Evolutionary conservation across 768 basidiomycete genomes (phyloP).

Genomic region (Agrocybe pediades): DNA sequence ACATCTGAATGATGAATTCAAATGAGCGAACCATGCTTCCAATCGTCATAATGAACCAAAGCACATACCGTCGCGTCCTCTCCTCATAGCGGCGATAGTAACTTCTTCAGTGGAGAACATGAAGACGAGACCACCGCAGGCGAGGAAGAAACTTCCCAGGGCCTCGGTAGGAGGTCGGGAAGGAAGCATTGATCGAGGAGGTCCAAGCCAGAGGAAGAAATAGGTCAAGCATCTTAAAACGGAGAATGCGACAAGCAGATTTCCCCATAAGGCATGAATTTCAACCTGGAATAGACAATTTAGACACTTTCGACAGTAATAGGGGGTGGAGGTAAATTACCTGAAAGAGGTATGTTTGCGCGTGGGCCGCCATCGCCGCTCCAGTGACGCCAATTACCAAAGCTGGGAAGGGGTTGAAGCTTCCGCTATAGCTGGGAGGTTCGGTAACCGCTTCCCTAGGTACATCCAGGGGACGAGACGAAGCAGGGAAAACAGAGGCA

Average conservation of each 20-base stretch:
- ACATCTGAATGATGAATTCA: conserved; percentile 51
- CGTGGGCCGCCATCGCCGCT: conserved; percentile 90
- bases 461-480: conserved; percentile 23
- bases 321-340: conserved; percentile 29
- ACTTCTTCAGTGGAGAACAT: conserved; percentile 90
- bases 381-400: conserved; percentile 94
- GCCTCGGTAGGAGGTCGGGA: conserved; percentile 94
- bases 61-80: conserved; percentile 76
- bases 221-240: conserved; percentile 87
- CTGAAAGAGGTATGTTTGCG: conserved; percentile 90
- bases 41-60: background rate
- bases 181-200: conserved; percentile 82
- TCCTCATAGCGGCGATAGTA: conserved; percentile 88
- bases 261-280: conserved; percentile 92
- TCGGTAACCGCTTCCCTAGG: conserved; percentile 53
- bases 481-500: conserved; percentile 44
- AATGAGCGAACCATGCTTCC: conserved; percentile 8
- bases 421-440: conserved; percentile 71
- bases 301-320: conserved; percentile 1
- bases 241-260: conserved; percentile 76
- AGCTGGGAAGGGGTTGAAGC: conserved; percentile 93
- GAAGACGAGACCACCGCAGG: conserved; percentile 88
- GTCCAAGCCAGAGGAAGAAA: conserved; percentile 90
- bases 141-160: conserved; percentile 82
- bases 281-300: conserved; percentile 57